Evolutionary conservation across 768 basidiomycete species (phyloP).

Genomic region (Mycena amicta): DNA sequence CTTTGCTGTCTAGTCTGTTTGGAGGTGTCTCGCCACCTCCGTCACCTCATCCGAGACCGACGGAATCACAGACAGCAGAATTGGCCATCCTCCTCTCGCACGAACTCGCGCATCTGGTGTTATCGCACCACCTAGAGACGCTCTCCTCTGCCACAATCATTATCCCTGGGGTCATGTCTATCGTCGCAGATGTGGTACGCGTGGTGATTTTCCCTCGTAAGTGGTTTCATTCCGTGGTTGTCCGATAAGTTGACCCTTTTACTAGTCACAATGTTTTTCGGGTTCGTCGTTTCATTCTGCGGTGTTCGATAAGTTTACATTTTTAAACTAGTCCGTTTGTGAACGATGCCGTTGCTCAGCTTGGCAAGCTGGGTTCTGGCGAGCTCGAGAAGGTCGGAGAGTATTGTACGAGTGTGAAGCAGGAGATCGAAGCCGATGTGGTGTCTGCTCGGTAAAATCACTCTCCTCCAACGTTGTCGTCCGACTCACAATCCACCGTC

Average conservation of each 20-base stretch:
- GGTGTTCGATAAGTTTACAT: background rate
- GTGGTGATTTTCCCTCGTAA: conserved; percentile 88
- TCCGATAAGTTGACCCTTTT: no score
- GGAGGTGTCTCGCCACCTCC: conserved; percentile 43
- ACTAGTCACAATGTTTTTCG: conserved; percentile 86
- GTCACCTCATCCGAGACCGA: conserved; percentile 56
- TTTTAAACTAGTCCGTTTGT: conserved; percentile 69
- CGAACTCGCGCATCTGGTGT: conserved; percentile 88
- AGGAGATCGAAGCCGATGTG: conserved; percentile 92
- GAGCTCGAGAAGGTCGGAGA: conserved; percentile 74
- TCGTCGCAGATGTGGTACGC: conserved; percentile 74
- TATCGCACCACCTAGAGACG: conserved; percentile 91
- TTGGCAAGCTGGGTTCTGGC: conserved; percentile 76
- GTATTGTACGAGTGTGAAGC: conserved; percentile 75
- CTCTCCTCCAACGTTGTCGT: conserved; percentile 1
- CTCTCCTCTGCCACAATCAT: conserved; percentile 85
- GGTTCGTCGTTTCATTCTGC: conserved; percentile 31
- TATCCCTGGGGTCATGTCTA: conserved; percentile 76
- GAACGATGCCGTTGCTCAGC: conserved; percentile 86
- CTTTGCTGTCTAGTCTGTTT: conserved; percentile 54
- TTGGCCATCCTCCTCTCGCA: conserved; percentile 92
- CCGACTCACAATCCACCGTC: conserved; percentile 8
- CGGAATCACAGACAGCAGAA: conserved; percentile 81
- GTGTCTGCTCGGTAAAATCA: conserved; percentile 76
- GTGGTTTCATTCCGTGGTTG: no score